Evolutionary conservation across 1,139 yeast species (phyloP).

Genomic region (Yamadazyma buinensis): DNA sequence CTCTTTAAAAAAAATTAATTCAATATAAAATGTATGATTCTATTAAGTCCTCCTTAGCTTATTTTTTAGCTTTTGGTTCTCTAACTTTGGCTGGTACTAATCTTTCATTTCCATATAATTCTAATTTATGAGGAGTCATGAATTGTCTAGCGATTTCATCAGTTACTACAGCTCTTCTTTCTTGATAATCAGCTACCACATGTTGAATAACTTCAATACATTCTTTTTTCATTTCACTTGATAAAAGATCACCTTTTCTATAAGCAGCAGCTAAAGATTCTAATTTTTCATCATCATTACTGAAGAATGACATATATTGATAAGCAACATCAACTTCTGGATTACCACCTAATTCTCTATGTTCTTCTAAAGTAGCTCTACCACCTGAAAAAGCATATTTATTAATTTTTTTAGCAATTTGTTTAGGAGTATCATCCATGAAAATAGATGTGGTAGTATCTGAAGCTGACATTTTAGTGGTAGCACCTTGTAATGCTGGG

Average conservation of each 20-base stretch:
- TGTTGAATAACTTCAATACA: slow-evolving; percentile 79
- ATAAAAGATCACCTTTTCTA: slow-evolving; percentile 75
- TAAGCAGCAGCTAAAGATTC: slow-evolving; percentile 61
- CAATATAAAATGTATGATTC: slow-evolving; percentile 1
- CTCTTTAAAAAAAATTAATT: not conserved
- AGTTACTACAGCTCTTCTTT: slow-evolving; percentile 62
- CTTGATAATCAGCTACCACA: slow-evolving; percentile 80
- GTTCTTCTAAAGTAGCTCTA: slow-evolving; percentile 81
- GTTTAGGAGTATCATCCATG: slow-evolving; percentile 92
- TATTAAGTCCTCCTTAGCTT: slow-evolving; percentile 2
- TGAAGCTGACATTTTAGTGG: slow-evolving; percentile 96
- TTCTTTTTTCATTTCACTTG: slow-evolving; percentile 90
- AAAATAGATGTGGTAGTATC: slow-evolving; percentile 76
- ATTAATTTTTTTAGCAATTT: slow-evolving; percentile 90
- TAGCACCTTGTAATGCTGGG: slow-evolving; percentile 97
- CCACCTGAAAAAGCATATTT: slow-evolving; percentile 98
- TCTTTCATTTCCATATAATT: slow-evolving; percentile 70
- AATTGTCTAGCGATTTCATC: slow-evolving; percentile 65
- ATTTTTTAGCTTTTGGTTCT: slow-evolving; percentile 20
- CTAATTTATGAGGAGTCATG: slow-evolving; percentile 83
- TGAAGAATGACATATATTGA: slow-evolving; percentile 87
- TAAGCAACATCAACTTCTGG: slow-evolving; percentile 95
- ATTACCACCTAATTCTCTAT: slow-evolving; percentile 84
- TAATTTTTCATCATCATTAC: slow-evolving; percentile 81
- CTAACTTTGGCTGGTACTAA: slow-evolving; percentile 63